These are phyloP conservation scores for Parascedosporium putredinis DNA, from an alignment of 2,329 filamentous ascomycete genomes.

Conservation along the genomic window DNA sequence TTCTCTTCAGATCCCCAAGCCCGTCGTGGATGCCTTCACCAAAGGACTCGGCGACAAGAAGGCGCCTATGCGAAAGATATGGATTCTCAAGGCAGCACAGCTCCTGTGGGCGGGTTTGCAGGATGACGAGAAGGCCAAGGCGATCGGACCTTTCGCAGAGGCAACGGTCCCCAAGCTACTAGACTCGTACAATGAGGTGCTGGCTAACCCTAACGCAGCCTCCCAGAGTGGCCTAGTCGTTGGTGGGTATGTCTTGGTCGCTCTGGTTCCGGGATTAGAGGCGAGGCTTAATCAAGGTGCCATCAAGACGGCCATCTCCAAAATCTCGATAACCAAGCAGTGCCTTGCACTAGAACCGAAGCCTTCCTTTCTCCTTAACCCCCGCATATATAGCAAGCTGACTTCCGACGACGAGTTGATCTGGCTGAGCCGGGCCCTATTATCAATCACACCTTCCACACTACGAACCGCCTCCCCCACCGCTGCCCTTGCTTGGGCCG, in stretches of 20 bases:
- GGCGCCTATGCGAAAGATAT: slow-evolving; percentile 62
- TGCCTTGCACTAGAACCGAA: slow-evolving; percentile 65
- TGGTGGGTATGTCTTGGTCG: slow-evolving; percentile 63
- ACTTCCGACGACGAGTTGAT: slow-evolving; percentile 61
- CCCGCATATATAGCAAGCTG: slow-evolving; percentile 75
- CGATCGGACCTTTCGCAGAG: slow-evolving; percentile 34
- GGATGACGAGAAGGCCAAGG: slow-evolving; percentile 29
- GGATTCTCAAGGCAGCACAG: slow-evolving; percentile 66
- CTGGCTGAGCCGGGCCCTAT: slow-evolving; percentile 66
- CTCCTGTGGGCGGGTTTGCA: slow-evolving; percentile 50
- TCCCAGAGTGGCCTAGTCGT: slow-evolving; percentile 76
- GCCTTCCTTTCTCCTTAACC: slow-evolving; percentile 76
- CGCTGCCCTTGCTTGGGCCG: slow-evolving; percentile 64
- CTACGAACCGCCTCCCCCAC: slow-evolving; percentile 34
- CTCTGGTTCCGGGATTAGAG: slow-evolving; percentile 47
- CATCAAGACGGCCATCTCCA: slow-evolving; percentile 34
- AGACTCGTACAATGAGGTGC: slow-evolving; percentile 67
- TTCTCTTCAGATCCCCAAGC: slow-evolving; percentile 50
- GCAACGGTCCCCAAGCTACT: slow-evolving; percentile 44
- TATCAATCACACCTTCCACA: slow-evolving; percentile 47
- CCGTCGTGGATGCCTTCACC: slow-evolving; percentile 57
- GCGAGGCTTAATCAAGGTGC: slow-evolving; percentile 44
- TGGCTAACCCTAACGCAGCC: slow-evolving; percentile 65
- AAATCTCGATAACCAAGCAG: slow-evolving; percentile 53
- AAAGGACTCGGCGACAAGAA: slow-evolving; percentile 87